Evolutionary conservation across 2,329 filamentous ascomycete species (phyloP).

Genomic region (Colletotrichum sp.): DNA sequence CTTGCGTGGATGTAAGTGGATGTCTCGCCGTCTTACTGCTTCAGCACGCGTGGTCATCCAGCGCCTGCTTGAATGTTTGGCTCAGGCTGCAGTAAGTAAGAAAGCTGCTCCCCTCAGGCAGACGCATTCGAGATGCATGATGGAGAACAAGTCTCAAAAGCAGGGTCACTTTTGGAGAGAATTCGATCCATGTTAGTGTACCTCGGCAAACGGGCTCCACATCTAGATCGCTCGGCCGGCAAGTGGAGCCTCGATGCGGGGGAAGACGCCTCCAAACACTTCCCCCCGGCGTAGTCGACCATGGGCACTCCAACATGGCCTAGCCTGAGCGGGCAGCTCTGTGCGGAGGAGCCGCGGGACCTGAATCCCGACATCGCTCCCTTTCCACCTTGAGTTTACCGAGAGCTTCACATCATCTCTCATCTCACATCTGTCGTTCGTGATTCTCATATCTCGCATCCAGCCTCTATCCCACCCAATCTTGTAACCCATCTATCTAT

Average conservation of each 20-base stretch:
- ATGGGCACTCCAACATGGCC: not conserved
- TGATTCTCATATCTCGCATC: not conserved
- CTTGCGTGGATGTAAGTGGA: not conserved
- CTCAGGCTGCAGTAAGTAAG: not conserved
- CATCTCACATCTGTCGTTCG: not conserved
- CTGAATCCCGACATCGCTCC: conserved; percentile 13
- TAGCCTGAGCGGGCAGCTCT: not conserved
- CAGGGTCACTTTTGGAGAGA: not conserved
- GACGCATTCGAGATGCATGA: not conserved
- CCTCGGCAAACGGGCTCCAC: conserved; percentile 16
- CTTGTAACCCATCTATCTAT: not conserved
- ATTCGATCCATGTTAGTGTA: not conserved
- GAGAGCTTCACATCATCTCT: not conserved
- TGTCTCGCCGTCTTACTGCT: not conserved
- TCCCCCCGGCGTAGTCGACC: not conserved
- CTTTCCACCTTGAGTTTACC: not conserved
- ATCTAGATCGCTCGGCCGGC: conserved; percentile 8
- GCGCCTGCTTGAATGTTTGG: not conserved
- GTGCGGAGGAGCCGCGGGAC: conserved; percentile 12
- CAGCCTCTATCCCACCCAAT: not conserved
- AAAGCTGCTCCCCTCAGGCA: not conserved
- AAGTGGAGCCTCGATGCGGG: conserved; percentile 20
- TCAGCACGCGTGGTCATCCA: not conserved
- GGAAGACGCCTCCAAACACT: conserved; percentile 5
- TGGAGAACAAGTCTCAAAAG: not conserved